Base-by-base conservation (phyloP, 1,139 yeast species). In the Yamadazyma trypodendri region DNA sequence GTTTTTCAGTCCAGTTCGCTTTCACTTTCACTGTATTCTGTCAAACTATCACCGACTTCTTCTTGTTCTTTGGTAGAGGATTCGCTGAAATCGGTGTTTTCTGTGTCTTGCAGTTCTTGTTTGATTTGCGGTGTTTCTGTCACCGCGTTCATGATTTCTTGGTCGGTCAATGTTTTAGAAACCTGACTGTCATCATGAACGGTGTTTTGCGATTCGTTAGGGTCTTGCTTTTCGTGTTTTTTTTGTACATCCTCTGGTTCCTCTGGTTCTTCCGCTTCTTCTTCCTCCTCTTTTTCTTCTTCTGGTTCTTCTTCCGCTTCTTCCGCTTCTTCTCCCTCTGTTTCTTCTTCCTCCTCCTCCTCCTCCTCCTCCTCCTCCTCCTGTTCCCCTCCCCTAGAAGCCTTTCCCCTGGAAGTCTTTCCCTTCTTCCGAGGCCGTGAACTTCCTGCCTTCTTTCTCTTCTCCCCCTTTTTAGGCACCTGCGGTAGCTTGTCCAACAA, bases 401-500 rank as follows among this genome's bases (percentile, higher is more conserved):
- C n/a, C n/a, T n/a, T n/a, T n/a, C n/a, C n/a, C n/a, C n/a, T n/a
- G n/a, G n/a, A n/a, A n/a, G n/a, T n/a, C n/a, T n/a, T n/a, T n/a
- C 12, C 8, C 16, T 15, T 14, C 12, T 17, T 28, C 18, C 23
- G 17, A 28, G 23, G 31, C 18, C 18, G 29, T 10, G 29, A 27
- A 16, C n/a, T 7, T 15, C 8, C 11, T 5, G 13, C 11, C 14
- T 32, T 16, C 30, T 32, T 20, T 12, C 13, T 34, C 13, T 31
- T 34, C 21, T 32, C 31, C 13, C 35, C 29, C 28, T 32, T 28
- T 11, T 15, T 28, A 9, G 23, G 21, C 11, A 15, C 18, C 15
- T 24, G 30, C 6, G 35, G 35, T 16, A 58, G 45, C 13, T 50
- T 43, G 9, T 46, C 49, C 29, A 45, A 37, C 11, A 34, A 15